phyloP scores from a whole-genome alignment of 306 rosid species.

The Dryas drummondii region DNA sequence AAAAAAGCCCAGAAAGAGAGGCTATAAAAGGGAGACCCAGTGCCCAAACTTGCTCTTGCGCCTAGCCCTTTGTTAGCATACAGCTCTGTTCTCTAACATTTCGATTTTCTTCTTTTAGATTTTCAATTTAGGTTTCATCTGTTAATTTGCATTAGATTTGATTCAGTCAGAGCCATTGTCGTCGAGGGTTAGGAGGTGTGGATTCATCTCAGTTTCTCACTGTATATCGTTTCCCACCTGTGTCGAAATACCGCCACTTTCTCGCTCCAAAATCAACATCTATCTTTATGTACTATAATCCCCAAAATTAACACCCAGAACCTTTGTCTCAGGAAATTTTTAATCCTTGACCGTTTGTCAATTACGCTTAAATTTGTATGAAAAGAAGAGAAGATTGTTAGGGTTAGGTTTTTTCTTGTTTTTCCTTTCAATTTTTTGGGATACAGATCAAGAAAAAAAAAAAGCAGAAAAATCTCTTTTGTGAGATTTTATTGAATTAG shows the following conservation, averaged over 20 bases:
- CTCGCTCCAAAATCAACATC: conserved; percentile 2
- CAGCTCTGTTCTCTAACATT: conserved; percentile 35
- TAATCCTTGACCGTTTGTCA: background rate
- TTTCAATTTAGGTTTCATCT: conserved; percentile 11
- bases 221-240: conserved; percentile 44
- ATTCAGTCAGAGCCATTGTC: conserved; percentile 43
- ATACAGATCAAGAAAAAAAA: conserved; percentile 25
- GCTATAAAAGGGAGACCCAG: conserved; percentile 26
- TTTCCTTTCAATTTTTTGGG: background rate
- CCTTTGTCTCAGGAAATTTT: background rate
- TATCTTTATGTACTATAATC: conserved; percentile 9
- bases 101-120: conserved; percentile 14
- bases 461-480: background rate
- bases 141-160: conserved; percentile 30
- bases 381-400: background rate
- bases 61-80: conserved; percentile 45
- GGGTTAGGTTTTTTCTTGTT: conserved; percentile 42
- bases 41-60: conserved; percentile 36
- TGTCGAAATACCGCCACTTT: conserved; percentile 53
- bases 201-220: conserved; percentile 33
- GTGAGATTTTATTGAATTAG: background rate
- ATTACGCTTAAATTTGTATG: background rate
- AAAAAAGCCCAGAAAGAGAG: background rate
- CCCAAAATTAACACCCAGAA: conserved; percentile 4
- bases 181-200: conserved; percentile 71